Base-by-base conservation (phyloP, 495 filamentous ascomycete genomes). In the Xylaria cubensis region DNA sequence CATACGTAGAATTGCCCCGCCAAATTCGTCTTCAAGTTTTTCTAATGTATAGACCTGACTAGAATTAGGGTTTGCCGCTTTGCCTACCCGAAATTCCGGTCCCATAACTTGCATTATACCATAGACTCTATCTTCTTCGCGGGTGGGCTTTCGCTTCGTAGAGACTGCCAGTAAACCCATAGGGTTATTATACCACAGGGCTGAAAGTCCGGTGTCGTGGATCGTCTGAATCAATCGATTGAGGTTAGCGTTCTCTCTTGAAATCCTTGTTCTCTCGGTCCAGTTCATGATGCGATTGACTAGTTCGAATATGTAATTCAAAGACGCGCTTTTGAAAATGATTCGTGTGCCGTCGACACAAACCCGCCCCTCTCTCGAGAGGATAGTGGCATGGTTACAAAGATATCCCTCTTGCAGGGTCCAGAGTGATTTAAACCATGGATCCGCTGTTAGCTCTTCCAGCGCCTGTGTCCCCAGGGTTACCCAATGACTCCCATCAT, bases 401-500 rank as follows among this genome's bases (percentile, higher is more conserved):
- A 70, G 21, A 42, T 53, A 71, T 32, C 62, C 64, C 64, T 70
- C 64, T 58, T 72, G 70, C 26, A 70, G 53, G 17, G 70, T 70
- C 70, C 70, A 72, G 17, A 72, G 64, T 53, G 70, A 72, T 50
- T 48, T 51, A 29, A 72, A 72, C 70, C 70, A 72, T 10, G 64
- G 70, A 41, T 72, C 70, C 17, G 51, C 65, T 65, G 55, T 53
- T 42, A 70, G 39, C 1, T 34, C 65, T 36, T 29, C 58, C 41
- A 72, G 24, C 6, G 62, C 41, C 19, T 32, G 44, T n/a, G 46
- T 58, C 15, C 65, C 70, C 55, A 70, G 58, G 17, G 13, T 24
- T 69, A 70, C 42, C 70, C 70, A 50, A 12, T 53, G 46, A 32
- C 63, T 32, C 29, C 36, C 51, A 24, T 67, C 62, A 59, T 32